Evolutionary conservation across 164 flowering plant genomes (phyloP).

Genomic region (Sedum album): DNA sequence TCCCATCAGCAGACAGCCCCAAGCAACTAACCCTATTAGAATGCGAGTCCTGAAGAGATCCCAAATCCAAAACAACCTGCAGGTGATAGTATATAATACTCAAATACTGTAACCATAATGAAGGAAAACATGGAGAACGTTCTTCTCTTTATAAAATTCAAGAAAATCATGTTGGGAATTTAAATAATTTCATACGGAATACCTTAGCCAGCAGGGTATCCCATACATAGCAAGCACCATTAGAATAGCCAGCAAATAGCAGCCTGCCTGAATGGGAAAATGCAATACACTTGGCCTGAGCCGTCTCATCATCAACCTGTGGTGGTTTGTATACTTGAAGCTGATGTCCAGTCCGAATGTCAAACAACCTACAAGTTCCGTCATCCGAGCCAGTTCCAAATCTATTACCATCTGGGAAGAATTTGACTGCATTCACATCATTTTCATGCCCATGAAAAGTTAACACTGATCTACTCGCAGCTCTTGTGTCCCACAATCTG

Average conservation of each 20-base stretch:
- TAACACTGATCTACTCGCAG: slow-evolving; percentile 86
- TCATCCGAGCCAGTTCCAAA: slow-evolving; percentile 97
- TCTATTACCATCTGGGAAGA: slow-evolving; percentile 94
- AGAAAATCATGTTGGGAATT: neutral
- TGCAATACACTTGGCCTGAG: slow-evolving; percentile 73
- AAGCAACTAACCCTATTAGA: slow-evolving; percentile 65
- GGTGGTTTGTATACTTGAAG: slow-evolving; percentile 77
- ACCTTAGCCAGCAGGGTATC: slow-evolving; percentile 90
- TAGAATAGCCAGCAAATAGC: slow-evolving; percentile 78
- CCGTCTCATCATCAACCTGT: slow-evolving; percentile 49
- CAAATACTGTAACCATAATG: neutral
- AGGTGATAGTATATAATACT: too few relatives aligned
- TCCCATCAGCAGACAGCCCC: slow-evolving; percentile 95
- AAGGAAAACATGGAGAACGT: neutral
- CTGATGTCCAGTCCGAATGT: slow-evolving; percentile 90
- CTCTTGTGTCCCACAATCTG: slow-evolving; percentile 91
- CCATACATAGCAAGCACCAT: slow-evolving; percentile 93
- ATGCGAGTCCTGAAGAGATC: slow-evolving; percentile 81
- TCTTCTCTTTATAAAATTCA: neutral
- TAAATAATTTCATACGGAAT: neutral
- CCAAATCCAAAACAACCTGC: slow-evolving; percentile 81
- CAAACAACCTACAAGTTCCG: slow-evolving; percentile 88
- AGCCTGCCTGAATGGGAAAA: slow-evolving; percentile 95
- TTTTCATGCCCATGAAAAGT: slow-evolving; percentile 94
- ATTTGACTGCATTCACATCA: slow-evolving; percentile 86